Evolutionary conservation across 192 early-diverging fungal species (phyloP).

Genomic region (Piromyces finnis): DNA sequence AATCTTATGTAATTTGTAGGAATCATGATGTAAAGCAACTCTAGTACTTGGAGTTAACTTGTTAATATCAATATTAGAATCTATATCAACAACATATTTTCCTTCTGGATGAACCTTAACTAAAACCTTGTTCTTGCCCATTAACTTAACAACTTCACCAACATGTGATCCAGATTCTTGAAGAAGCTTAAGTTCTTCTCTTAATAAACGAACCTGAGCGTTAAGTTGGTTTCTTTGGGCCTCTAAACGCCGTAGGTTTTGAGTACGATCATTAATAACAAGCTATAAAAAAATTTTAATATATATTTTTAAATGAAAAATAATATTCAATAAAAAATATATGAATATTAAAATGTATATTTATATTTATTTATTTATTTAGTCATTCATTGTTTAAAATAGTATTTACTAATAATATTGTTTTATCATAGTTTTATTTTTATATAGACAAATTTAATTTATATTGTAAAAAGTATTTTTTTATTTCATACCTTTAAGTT

Average conservation of each 20-base stretch:
- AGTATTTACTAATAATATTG: no score
- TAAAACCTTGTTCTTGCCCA: conserved; percentile 91
- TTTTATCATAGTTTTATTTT: no score
- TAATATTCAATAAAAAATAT: no score
- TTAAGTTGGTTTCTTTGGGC: conserved; percentile 96
- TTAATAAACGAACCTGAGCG: conserved; percentile 84
- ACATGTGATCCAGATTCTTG: conserved; percentile 93
- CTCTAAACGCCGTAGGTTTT: conserved; percentile 93
- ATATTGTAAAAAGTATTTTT: no score
- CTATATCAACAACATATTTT: conserved; percentile 94
- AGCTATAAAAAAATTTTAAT: not conserved
- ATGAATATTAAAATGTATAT: no score
- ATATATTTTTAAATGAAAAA: no score
- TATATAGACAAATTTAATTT: no score
- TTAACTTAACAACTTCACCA: conserved; percentile 94
- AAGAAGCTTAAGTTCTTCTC: conserved; percentile 88
- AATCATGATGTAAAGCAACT: conserved; percentile 76
- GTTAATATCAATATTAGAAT: conserved; percentile 74
- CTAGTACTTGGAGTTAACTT: conserved; percentile 81
- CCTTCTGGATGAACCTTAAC: conserved; percentile 91
- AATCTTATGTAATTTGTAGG: conserved; percentile 85
- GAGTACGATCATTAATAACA: conserved; percentile 7
- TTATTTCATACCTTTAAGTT: not conserved
- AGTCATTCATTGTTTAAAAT: no score
- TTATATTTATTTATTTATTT: no score